These are phyloP conservation scores for Pterocarpus macrocarpus DNA, from an alignment of 306 rosid genomes.

Conservation along the genomic window DNA sequence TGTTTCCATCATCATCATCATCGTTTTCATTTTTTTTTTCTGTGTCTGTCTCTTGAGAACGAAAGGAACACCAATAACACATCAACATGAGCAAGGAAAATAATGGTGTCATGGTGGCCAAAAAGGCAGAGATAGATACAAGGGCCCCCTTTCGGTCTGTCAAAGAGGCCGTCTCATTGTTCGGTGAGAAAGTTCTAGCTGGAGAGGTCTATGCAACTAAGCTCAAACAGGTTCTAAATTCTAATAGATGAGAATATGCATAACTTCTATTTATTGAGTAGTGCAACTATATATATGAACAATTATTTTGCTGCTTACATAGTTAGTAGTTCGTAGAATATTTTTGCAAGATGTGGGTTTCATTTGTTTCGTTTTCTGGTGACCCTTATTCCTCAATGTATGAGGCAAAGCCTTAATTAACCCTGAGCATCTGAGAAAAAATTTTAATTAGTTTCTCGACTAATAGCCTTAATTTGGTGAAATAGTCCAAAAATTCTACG, in stretches of 20 bases:
- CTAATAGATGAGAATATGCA: not conserved
- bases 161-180: slow-evolving; percentile 86
- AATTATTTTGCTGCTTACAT: no score
- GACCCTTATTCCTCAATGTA: no score
- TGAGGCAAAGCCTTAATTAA: no score
- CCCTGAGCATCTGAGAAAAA: no score
- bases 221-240: slow-evolving; percentile 67
- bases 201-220: slow-evolving; percentile 71
- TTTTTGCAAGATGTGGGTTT: no score
- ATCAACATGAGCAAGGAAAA: slow-evolving; percentile 50
- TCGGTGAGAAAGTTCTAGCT: slow-evolving; percentile 81
- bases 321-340: no score
- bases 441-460: no score
- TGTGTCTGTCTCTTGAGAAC: not conserved
- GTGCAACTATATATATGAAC: not conserved
- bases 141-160: slow-evolving; percentile 84
- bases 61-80: slow-evolving; percentile 14
- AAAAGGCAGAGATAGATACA: slow-evolving; percentile 84
- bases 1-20: not conserved
- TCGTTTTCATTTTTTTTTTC: not conserved
- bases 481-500: no score
- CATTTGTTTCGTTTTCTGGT: no score
- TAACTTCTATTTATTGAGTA: not conserved
- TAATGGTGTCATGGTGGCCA: slow-evolving; percentile 45
- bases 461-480: no score